A percentile compares a stretch with the other conserved stretches of the same genome.
phyloP scores from a whole-genome alignment of 2,329 filamentous ascomycete genomes.

The Paecilomyces fulvus region DNA sequence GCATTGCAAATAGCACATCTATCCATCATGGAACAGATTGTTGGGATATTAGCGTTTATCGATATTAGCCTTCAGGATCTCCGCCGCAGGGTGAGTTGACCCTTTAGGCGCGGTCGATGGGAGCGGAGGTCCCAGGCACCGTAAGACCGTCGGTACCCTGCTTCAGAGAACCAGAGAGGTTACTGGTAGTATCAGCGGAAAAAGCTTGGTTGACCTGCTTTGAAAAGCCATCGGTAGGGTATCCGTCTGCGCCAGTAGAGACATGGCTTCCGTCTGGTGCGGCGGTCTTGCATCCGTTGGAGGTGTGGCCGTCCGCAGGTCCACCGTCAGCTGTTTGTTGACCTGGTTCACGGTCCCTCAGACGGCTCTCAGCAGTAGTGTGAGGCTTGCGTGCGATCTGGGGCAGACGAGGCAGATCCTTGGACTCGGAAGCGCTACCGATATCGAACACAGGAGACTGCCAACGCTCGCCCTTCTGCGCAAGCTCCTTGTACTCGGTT shows the following conservation, averaged over 20 bases:
- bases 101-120: not conserved
- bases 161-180: not conserved
- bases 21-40: not conserved
- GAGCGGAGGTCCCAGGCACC: not conserved
- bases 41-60: not conserved
- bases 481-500: slow-evolving; percentile 83
- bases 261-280: not conserved
- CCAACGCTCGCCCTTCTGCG: slow-evolving; percentile 84
- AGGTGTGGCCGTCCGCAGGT: not conserved
- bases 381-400: slow-evolving; percentile 54
- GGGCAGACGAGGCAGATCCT: slow-evolving; percentile 54
- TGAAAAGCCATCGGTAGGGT: not conserved
- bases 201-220: not conserved
- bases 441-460: slow-evolving; percentile 90
- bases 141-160: not conserved
- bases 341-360: slow-evolving; percentile 3
- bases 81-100: not conserved
- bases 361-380: slow-evolving; percentile 24
- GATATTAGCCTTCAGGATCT: not conserved
- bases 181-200: not conserved
- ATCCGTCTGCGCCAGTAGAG: not conserved
- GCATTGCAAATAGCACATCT: not conserved
- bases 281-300: not conserved
- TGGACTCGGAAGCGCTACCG: slow-evolving; percentile 65
- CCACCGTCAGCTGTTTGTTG: not conserved